Evolutionary conservation across 2,329 filamentous ascomycete genomes (phyloP).

Genomic region (Biscogniauxia mediterranea): DNA sequence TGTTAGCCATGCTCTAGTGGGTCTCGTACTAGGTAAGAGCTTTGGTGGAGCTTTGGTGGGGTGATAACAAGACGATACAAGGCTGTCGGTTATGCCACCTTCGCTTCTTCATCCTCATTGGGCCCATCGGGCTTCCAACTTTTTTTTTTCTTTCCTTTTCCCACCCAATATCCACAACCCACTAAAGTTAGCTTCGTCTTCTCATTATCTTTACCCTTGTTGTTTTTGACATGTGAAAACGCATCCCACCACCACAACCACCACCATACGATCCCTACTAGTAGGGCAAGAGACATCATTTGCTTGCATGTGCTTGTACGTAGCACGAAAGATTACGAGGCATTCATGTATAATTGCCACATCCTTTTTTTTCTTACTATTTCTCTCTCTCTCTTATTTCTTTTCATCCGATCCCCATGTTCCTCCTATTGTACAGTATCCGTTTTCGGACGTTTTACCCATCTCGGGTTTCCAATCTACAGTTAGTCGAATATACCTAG

Average conservation of each 20-base stretch:
- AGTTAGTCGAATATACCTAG: too few species aligned
- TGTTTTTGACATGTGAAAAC: neutral
- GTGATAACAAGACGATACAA: conserved; percentile 1
- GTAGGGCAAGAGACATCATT: too few species aligned
- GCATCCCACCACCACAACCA: neutral
- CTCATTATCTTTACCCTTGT: neutral
- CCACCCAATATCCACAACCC: neutral
- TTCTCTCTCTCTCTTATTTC: neutral
- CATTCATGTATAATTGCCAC: neutral
- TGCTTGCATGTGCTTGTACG: neutral
- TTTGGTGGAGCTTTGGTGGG: conserved; percentile 1
- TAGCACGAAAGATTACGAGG: neutral
- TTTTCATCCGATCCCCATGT: neutral
- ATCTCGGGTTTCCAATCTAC: too few species aligned
- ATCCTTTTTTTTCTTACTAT: neutral
- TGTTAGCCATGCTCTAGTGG: conserved; percentile 10
- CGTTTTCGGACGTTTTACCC: too few species aligned
- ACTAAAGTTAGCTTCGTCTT: neutral
- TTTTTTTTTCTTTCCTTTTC: neutral
- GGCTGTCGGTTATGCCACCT: neutral
- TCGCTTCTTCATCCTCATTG: neutral
- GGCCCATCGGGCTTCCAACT: neutral
- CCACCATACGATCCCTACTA: neutral
- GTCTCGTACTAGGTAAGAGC: neutral
- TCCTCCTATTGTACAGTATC: too few species aligned